phyloP scores from a whole-genome alignment of 2,329 filamentous ascomycete genomes.

The Ophiostoma tasmaniense region DNA sequence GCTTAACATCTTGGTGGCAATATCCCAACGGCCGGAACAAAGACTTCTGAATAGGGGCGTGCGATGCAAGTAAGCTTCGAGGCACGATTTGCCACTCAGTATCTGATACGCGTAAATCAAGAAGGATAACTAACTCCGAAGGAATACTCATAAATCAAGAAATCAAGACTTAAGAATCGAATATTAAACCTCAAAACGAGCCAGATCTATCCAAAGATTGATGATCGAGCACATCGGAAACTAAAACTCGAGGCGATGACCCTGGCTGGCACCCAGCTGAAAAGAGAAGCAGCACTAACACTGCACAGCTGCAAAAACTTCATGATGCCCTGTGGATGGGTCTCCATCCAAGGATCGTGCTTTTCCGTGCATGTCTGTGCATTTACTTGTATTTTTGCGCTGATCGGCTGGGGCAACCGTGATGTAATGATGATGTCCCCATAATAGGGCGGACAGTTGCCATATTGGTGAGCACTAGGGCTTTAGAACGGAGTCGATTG shows the following conservation, averaged over 20 bases:
- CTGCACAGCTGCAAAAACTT: not conserved
- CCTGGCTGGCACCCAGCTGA: not conserved
- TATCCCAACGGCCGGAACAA: not conserved
- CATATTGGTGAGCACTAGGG: not conserved
- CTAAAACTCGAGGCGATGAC: not conserved
- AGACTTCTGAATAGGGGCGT: not conserved
- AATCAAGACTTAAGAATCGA: not conserved
- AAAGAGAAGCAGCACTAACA: too few relatives aligned
- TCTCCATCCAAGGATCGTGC: not conserved
- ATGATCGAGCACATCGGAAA: not conserved
- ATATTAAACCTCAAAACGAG: not conserved
- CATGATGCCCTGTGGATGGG: not conserved
- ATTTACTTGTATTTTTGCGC: not conserved
- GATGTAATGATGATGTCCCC: not conserved
- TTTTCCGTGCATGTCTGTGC: not conserved
- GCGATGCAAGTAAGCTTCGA: not conserved
- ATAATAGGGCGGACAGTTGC: not conserved
- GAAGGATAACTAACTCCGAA: not conserved
- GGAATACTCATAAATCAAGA: not conserved
- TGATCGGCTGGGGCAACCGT: not conserved
- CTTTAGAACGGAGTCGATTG: not conserved
- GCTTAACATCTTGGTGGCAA: not conserved
- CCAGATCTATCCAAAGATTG: not conserved
- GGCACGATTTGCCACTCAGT: not conserved
- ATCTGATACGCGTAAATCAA: not conserved